Evolutionary conservation across 306 rosid genomes (phyloP), one percentile per base, ranked within the genome.

Genomic region (Begonia peltatifolia): DNA sequence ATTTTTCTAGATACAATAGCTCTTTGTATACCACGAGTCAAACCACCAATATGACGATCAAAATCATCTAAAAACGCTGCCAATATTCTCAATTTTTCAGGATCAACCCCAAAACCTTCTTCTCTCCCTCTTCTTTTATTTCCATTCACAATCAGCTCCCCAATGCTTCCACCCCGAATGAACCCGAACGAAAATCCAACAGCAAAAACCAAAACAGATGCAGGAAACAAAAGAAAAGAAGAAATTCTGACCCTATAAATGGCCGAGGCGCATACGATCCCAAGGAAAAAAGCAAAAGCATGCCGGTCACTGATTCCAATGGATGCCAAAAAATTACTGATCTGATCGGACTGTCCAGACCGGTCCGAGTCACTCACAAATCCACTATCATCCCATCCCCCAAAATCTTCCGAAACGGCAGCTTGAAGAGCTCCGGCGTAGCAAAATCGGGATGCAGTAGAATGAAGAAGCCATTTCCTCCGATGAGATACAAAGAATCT

Each of bases 201-300:
- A 2, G 82, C 86, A 47, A 90, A 83, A 65, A 86, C 64, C 60
- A 86, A 68, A 59, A 71, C 75, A 6, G 86, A 80, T 59, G 84
- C 92, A 2, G 99, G 95, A 58, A 90, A 67, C 38, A 90, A 72
- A 41, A 79, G 41, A 55, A 83, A 67, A 10, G 95, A 78, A n/a
- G 94, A 86, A 56, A 90, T 76, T 71, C 58, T 83, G 71, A 90
- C 86, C 73, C 94, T 83, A 60, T 87, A 78, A 71, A 90, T 76
- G 41, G 92, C 87, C 65, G 86, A 52, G 15, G 99, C 94, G 55
- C 92, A 80, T n/a, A 76, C 70, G 12, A 86, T 56, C 42, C 99
- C 99, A 55, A 79, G 50, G 0, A 83, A 9, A 49, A 90, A 90
- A 13, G 69, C 74, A 22, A 83, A 81, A 9, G 77, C 58, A 57